Evolutionary conservation across 495 filamentous ascomycete species (phyloP), one percentile per base, ranked within the genome.

Genomic region (Articulospora tetracladia): DNA sequence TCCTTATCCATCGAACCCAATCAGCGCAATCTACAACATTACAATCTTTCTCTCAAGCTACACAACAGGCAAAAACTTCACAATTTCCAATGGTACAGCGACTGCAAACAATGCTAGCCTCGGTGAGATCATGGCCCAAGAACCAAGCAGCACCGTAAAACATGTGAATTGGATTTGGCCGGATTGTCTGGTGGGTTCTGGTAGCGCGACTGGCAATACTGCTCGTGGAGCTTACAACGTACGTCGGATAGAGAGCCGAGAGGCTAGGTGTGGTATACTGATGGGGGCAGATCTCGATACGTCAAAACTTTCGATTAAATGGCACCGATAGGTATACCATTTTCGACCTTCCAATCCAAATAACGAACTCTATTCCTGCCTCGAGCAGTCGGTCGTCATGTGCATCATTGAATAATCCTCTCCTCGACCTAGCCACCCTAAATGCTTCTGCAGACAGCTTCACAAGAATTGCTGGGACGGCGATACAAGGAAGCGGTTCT

Each of bases 91-190:
- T 68, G 84, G 83, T 53, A 84, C 83, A 39, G 73, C 73, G 24
- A 74, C 78, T n/a, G 74, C 73, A n/a, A 72, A 74, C 54, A 76
- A 77, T 52, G 78, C 78, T 34, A 85, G 79, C 51, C 72, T 86
- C 15, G 84, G 83, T 1, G 77, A 85, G 26, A 82, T 88, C 50
- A 80, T 88, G 73, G 66, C 71, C 49, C 78, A 82, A 44, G 85
- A 88, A 63, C 73, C 79, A 1, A 79, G 80, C 11, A 85, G 82
- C 59, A 88, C 85, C 0, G 86, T 88, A 26, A 88, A 88, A 68
- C 85, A 88, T 67, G 81, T 88, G 44, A 84, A 84, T 64, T 88
- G 85, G 83, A 68, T 74, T 11, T 88, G 85, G 85, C 85, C 86
- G 1, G 78, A 78, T 50, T 88, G 85, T 66, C 72, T 89, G 1